Conservation (phyloP, 768 basidiomycete genomes). For the Trametes elegans region DNA sequence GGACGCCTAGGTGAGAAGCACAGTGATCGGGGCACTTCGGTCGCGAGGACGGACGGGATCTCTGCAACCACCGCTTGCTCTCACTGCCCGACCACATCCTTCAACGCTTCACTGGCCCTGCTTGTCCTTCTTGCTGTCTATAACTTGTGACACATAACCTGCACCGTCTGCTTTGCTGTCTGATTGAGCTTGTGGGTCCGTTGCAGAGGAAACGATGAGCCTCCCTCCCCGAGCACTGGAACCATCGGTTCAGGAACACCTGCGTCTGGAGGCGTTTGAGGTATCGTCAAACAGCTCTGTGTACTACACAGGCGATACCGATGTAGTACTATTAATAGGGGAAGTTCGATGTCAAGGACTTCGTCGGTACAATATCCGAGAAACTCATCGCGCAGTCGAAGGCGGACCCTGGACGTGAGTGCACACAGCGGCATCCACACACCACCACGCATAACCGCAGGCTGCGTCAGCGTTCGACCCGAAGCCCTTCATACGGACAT, state of each 20-base stretch:
- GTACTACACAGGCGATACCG: neutral
- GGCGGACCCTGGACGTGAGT: conserved; percentile 76
- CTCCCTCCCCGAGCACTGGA: conserved; percentile 36
- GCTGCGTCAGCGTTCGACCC: conserved; percentile 78
- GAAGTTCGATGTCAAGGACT: conserved; percentile 91
- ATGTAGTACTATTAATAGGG: no score
- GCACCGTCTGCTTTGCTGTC: neutral
- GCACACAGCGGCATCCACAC: conserved; percentile 17
- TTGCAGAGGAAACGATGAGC: neutral
- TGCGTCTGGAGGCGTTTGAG: conserved; percentile 41
- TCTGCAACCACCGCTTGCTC: no score
- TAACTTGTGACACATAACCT: no score
- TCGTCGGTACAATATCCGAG: conserved; percentile 83
- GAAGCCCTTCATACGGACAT: conserved; percentile 87
- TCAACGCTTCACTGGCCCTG: no score
- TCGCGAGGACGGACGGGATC: no score
- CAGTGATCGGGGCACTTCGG: neutral
- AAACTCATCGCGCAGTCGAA: conserved; percentile 86
- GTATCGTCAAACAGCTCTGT: conserved; percentile 20
- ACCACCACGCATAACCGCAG: neutral
- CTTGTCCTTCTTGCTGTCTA: no score
- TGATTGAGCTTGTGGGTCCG: neutral
- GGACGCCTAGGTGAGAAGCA: neutral
- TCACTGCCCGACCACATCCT: no score
- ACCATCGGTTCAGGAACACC: conserved; percentile 42